Conservation (phyloP, 495 filamentous ascomycete species). For the Chaetomium fimeti region DNA sequence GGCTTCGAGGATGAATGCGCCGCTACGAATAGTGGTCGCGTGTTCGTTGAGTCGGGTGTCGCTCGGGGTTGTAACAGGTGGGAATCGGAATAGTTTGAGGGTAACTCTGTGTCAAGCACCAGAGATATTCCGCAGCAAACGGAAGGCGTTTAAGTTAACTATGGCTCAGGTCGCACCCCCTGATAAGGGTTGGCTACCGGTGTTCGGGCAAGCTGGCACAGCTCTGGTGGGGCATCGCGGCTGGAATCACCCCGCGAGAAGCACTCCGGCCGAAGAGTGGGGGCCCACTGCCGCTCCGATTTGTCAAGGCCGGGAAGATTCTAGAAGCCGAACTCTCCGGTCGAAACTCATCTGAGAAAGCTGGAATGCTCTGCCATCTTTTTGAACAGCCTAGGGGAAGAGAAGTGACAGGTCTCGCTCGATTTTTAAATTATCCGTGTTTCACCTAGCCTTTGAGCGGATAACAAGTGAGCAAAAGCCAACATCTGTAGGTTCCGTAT, state of each 20-base stretch:
- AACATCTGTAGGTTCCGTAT: too few relatives aligned
- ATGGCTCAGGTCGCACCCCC: too few relatives aligned
- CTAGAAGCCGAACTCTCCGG: constrained; percentile 8
- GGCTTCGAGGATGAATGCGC: neutral
- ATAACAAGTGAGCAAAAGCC: too few relatives aligned
- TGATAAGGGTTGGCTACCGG: neutral
- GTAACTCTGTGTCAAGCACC: neutral
- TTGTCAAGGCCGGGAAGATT: constrained; percentile 24
- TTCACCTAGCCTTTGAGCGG: too few relatives aligned
- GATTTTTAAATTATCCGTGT: too few relatives aligned
- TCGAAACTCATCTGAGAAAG: neutral
- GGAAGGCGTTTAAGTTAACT: too few relatives aligned
- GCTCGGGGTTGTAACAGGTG: neutral
- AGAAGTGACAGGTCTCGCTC: too few relatives aligned
- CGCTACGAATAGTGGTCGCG: neutral
- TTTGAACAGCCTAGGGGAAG: too few relatives aligned
- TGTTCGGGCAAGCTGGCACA: neutral
- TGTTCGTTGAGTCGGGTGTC: neutral
- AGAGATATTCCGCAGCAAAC: neutral
- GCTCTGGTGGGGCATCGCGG: constrained; percentile 1
- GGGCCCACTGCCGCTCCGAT: constrained; percentile 4
- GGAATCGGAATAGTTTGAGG: neutral
- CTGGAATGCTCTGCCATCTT: neutral
- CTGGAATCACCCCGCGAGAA: neutral
- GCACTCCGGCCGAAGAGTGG: neutral